A percentile compares a stretch with the other conserved stretches of the same genome.
Evolutionary conservation across 2,329 filamentous ascomycete species (phyloP).

Genomic region (Purpureocillium lavendulum): DNA sequence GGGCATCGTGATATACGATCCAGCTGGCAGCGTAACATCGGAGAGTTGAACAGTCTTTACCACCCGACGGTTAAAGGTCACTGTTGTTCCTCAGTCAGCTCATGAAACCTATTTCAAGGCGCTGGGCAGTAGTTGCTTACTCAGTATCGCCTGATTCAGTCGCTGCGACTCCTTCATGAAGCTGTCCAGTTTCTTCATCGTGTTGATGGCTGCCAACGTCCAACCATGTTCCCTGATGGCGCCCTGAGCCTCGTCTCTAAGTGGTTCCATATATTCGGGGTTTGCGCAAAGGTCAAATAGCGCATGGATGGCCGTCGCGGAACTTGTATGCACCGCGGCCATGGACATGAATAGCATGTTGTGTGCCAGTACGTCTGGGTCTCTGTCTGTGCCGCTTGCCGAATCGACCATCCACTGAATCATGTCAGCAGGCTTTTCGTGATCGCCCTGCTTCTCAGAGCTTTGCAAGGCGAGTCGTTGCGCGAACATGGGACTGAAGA

Average conservation of each 20-base stretch:
- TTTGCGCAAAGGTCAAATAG: slow-evolving; percentile 5
- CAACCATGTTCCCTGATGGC: slow-evolving; percentile 3
- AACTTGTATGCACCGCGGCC: slow-evolving; percentile 5
- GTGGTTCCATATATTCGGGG: slow-evolving; percentile 2
- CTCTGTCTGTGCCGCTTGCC: too few relatives aligned
- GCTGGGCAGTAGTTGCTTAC: slow-evolving; percentile 4
- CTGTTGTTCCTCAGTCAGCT: slow-evolving; percentile 22
- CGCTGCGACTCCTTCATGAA: slow-evolving; percentile 15
- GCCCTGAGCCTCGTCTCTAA: slow-evolving; percentile 5
- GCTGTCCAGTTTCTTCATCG: slow-evolving; percentile 10
- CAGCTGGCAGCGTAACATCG: slow-evolving; percentile 23
- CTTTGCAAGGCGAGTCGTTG: too few relatives aligned
- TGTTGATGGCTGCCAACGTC: background rate
- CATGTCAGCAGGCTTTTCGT: too few relatives aligned
- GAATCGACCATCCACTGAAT: too few relatives aligned
- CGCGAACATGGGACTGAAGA: too few relatives aligned
- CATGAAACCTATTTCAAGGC: slow-evolving; percentile 7
- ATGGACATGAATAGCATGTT: slow-evolving; percentile 1
- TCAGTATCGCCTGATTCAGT: slow-evolving; percentile 11
- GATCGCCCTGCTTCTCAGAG: too few relatives aligned
- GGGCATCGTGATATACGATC: slow-evolving; percentile 25
- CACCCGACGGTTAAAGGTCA: slow-evolving; percentile 28
- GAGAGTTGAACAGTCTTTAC: slow-evolving; percentile 24
- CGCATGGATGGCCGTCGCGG: background rate
- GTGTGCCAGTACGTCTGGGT: too few relatives aligned